phyloP scores from a whole-genome alignment of 306 rosid genomes.

The Vigna reflexopilosa region DNA sequence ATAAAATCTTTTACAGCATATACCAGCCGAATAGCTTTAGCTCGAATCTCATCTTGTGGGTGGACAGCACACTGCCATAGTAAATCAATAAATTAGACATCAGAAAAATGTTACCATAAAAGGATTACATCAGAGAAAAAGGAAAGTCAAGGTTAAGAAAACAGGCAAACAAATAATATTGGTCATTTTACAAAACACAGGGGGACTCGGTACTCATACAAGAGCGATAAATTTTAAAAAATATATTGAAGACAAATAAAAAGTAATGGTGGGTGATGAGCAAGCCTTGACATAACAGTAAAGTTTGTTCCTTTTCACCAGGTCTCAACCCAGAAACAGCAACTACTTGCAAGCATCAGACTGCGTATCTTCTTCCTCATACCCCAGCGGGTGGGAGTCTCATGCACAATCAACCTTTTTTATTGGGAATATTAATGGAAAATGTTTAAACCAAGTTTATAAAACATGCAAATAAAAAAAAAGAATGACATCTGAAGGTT shows the following conservation, averaged over 20 bases:
- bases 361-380: background rate
- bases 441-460: background rate
- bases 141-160: conserved; percentile 24
- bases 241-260: background rate
- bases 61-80: conserved; percentile 89
- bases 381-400: background rate
- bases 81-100: conserved; percentile 44
- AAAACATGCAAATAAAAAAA: background rate
- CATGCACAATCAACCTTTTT: background rate
- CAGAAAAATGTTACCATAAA: conserved; percentile 12
- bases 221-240: background rate
- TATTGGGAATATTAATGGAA: background rate
- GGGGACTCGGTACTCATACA: background rate
- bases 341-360: background rate
- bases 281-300: background rate
- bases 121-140: conserved; percentile 25
- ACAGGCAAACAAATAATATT: conserved; percentile 16
- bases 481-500: background rate
- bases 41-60: conserved; percentile 91
- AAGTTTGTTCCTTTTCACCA: background rate
- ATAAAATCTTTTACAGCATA: conserved; percentile 40
- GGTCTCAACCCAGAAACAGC: background rate
- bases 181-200: conserved; percentile 22
- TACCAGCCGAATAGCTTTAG: conserved; percentile 99
- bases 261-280: background rate